Base-by-base conservation (phyloP, 495 filamentous ascomycete species). In the Podospora pseudopauciseta region DNA sequence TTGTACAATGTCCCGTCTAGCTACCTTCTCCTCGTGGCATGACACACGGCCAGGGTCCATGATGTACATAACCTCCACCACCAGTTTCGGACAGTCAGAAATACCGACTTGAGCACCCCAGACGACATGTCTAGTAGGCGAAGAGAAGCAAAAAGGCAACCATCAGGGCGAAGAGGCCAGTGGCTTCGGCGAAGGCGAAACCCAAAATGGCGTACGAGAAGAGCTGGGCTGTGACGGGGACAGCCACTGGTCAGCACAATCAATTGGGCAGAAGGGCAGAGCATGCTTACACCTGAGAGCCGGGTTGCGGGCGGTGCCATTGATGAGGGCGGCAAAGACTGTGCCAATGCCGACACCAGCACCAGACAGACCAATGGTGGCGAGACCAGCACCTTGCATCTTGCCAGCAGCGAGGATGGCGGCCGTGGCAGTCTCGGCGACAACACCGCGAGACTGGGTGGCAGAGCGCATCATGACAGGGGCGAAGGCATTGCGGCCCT, bases 141-240 rank as follows among this genome's bases (percentile, higher is more conserved):
- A 74, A 80, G 67, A 80, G 73, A 55, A 80, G 73, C 66, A 80
- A 73, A 74, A 80, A 79, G 7, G 78, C 78, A 69, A 80, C 73
- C 78, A 80, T 80, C 68, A 80, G 74, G 53, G 78, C 77, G 70
- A 80, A 80, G 49, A 80, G 72, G 63, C 78, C 77, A 27, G 78
- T 80, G 60, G 78, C 78, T 70, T 80, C 79, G 60, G 79, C 75
- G 60, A 80, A 75, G 57, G 78, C 79, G 64, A 80, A 80, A 30
- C 77, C 78, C 67, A 79, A 67, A 69, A 79, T 71, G 71, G 76
- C 79, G 66, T 79, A 80, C 13, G 73, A 70, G 74, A 81, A 80
- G 63, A 82, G 74, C 59, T 76, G 74, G 60, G 66, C 74, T 76
- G 70, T 49, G 44, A 34, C 55, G 2, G 32, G 1, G 18, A 44